These are phyloP conservation scores for Phoma herbarum DNA, from an alignment of 2,329 filamentous ascomycete species.

Conservation along the genomic window DNA sequence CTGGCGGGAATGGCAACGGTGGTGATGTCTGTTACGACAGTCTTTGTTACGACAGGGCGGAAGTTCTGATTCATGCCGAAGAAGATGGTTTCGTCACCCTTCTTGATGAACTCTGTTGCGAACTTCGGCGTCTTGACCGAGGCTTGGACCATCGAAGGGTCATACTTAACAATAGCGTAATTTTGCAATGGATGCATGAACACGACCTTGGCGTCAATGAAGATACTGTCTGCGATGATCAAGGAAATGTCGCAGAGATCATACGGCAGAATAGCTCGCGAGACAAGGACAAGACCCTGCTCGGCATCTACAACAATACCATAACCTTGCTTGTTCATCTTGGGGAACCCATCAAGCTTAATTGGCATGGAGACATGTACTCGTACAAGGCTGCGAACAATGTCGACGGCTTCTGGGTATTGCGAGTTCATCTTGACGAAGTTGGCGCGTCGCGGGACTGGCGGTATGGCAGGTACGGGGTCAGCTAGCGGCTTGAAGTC, in stretches of 20 bases:
- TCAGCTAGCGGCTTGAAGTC: conserved; percentile 89
- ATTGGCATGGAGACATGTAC: conserved; percentile 93
- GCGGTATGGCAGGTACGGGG: conserved; percentile 76
- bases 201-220: conserved; percentile 91
- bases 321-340: conserved; percentile 93
- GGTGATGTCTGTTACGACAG: conserved; percentile 95
- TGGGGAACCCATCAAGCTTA: conserved; percentile 97
- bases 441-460: conserved; percentile 78
- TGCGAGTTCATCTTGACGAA: conserved; percentile 93
- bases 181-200: conserved; percentile 98
- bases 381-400: conserved; percentile 93
- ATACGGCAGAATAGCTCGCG: conserved; percentile 91
- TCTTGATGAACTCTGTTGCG: conserved; percentile 82
- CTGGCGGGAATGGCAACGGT: conserved; percentile 97
- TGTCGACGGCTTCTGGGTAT: conserved; percentile 88
- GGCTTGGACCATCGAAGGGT: conserved; percentile 90
- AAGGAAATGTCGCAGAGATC: conserved; percentile 96
- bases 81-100: conserved; percentile 94
- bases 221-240: conserved; percentile 95
- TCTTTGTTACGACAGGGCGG: conserved; percentile 91
- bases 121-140: conserved; percentile 90
- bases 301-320: conserved; percentile 97
- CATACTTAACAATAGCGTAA: conserved; percentile 94
- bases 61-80: conserved; percentile 98
- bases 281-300: conserved; percentile 93